These are phyloP conservation scores for Durusdinium trenchii DNA, from an alignment of 73 alveolate genomes.

Conservation along the genomic window DNA sequence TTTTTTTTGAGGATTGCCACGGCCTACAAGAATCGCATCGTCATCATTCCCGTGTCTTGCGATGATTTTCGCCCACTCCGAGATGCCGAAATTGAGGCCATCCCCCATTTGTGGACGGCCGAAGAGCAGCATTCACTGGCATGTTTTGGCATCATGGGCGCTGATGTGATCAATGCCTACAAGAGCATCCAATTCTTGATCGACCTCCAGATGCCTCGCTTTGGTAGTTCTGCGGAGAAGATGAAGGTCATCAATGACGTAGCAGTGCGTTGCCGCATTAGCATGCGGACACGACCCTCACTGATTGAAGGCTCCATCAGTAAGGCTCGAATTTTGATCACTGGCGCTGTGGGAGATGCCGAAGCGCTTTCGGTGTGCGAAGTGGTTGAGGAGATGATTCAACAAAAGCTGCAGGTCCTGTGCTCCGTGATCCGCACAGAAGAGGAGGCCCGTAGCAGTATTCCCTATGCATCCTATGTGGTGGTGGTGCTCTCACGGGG, in stretches of 20 bases:
- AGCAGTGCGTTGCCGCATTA: not conserved
- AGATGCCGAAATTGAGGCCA: not conserved
- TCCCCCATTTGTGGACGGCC: constrained; percentile 34
- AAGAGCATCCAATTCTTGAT: not conserved
- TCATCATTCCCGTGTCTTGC: constrained; percentile 28
- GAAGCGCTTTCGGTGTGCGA: constrained; percentile 43
- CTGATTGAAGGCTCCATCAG: not conserved
- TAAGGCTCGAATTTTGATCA: constrained; percentile 34
- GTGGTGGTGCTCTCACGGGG: constrained; percentile 61
- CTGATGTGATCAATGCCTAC: constrained; percentile 8
- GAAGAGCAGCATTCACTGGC: constrained; percentile 51
- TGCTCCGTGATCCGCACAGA: constrained; percentile 33
- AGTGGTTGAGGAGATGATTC: constrained; percentile 27
- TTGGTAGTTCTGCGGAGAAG: constrained; percentile 20
- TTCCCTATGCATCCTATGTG: constrained; percentile 62
- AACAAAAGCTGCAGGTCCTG: constrained; percentile 28
- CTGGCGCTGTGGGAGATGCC: constrained; percentile 70
- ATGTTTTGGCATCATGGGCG: constrained; percentile 21
- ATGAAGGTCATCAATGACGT: not conserved
- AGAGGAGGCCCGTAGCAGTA: constrained; percentile 14
- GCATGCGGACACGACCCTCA: too few relatives aligned
- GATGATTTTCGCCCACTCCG: constrained; percentile 29
- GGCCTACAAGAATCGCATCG: constrained; percentile 35
- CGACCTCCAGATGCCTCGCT: constrained; percentile 51
- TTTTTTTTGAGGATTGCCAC: constrained; percentile 6